Evolutionary conservation across 208 protist genomes (phyloP), one percentile per base, ranked within the genome.

Genomic region (Trypanosoma melophagium): DNA sequence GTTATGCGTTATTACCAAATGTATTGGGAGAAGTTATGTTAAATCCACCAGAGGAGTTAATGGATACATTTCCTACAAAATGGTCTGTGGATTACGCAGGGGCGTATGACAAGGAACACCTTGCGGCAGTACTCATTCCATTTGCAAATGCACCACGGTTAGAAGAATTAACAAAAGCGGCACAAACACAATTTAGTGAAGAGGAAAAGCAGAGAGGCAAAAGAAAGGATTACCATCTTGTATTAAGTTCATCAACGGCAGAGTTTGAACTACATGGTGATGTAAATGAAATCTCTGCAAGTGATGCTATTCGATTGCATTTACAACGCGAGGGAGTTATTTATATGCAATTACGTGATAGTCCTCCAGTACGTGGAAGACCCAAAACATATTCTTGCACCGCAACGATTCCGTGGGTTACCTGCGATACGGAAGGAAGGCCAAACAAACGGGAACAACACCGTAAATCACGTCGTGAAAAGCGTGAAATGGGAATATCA

Each of bases 81-180:
- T 95, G 89, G 87, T 14, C 22, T 45, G 89, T 95, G 13, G 89
- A 95, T 71, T 87, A 75, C 72, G 77, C 80, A 0, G 79, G 69
- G 0, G 66, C 86, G 14, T 85, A 74, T 57, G 74, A 71, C 10
- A 85, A 89, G 70, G 83, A 86, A 0, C 80, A 95, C 71, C 70
- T 95, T 22, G 80, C 83, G 2, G 73, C 77, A 8, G 84, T 92
- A 50, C 70, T 92, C 56, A 55, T 90, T 47, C 89, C 89, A 7
- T 91, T 95, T 69, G 83, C 84, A 7, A 73, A 91, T 61, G 54
- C 87, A 69, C 56, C 60, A 7, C 54, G 35, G 3, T 74, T 95
- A 56, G 47, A 77, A 50, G 28, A 44, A 21, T 38, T 84, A 17
- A 86, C 90, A 22, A 12, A 51, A 25, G 60, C 50, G 35, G 14